Evolutionary conservation across 2,329 filamentous ascomycete species (phyloP), one percentile per base, ranked within the genome.

Genomic region (Cladosporium velox): DNA sequence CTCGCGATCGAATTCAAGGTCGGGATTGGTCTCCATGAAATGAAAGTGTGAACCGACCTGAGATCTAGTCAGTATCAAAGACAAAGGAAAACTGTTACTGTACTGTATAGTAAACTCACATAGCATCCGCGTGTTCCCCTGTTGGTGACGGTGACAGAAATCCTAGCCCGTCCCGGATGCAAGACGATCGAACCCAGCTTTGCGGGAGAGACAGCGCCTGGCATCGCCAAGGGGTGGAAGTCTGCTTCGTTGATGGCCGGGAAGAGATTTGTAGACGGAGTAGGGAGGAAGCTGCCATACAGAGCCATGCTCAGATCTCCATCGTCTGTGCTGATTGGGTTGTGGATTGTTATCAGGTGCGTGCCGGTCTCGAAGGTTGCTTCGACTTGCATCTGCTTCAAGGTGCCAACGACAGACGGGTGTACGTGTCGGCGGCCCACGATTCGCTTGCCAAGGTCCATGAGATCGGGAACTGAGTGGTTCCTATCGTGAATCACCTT

Each of bases 401-500:
- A 86, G 3, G 91, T 93, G 52, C 86, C 84, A 67, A 90, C 87
- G 28, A 97, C 94, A 14, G 90, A 88, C 28, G 94, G 93, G 51
- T 92, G 84, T 67, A 98, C 94, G 79, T 98, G 94, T 41, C 94
- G 91, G 14, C 94, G 91, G 69, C 94, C 94, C 3, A 98, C 90
- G 89, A 98, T 93, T 65, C 91, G 94, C 73, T 91, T 88, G 72
- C 94, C 94, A 69, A 97, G 87, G 68, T 87, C 83, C 93, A 97
- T 97, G 76, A 98, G 91, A 78, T 97, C 93, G 47, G 93, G 90
- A 63, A 98, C 94, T 18, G 87, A 91, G 81, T 97, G 92, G 72
- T 90, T 88, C 76, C 94, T 94, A 93, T 98, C 94, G 78, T 94
- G 93, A 77, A 98, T 96, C 73, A 97, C 89, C 86, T 98, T 94